Base-by-base conservation (phyloP, 108 stramenopile genomes). In the Aurantiochytrium sp. region DNA sequence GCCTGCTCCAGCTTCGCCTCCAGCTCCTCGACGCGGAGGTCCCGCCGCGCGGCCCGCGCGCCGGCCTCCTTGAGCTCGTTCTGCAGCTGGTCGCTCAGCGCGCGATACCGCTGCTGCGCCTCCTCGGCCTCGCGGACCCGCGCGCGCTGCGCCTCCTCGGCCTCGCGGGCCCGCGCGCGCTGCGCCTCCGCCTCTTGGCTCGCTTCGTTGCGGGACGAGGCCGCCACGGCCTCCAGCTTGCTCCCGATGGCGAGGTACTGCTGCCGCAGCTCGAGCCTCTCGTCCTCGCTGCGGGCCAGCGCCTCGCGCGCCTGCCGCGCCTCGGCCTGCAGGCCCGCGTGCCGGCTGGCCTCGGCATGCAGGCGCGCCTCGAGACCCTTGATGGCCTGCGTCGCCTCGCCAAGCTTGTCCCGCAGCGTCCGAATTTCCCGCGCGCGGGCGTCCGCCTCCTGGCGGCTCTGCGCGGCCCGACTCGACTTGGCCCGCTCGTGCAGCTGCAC, bases 1-100 rank as follows among this genome's bases (percentile, higher is more conserved):
- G 39, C 73, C n/a, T 81, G 73, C 36, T 41, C 73, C n/a, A 81
- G 39, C 32, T 81, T 81, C 10, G 39, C 39, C 73, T 81, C 42
- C 21, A 81, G 73, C 24, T 81, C 73, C 39, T 81, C 73, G 2
- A 81, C 32, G 27, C 45, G 39, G 17, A 6, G 39, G 73, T 2
- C 73, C 3, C 30, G 12, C 30, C 39, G 12, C 30, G 21, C 73
- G 24, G 73, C 73, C 12, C 15, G 39, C 39, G 30, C 30, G 17
- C 10, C 45, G 39, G 73, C 39, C 42, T 81, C 45, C 42, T 81
- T 42, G 19, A 48, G 30, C 73, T 81, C 73, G 30, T 19, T 37
- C 45, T 81, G 73, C 6, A 48, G 45, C 73, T 30, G 50, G 6
- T 81, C 73, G 4, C 39, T 81, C 2, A 42, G 6, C 6, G 21